Percentiles rank a stretch among this genome's conserved stretches.
These are phyloP conservation scores for Ascomycota sp. DNA, from an alignment of 2,329 filamentous ascomycete species.

Conservation along the genomic window DNA sequence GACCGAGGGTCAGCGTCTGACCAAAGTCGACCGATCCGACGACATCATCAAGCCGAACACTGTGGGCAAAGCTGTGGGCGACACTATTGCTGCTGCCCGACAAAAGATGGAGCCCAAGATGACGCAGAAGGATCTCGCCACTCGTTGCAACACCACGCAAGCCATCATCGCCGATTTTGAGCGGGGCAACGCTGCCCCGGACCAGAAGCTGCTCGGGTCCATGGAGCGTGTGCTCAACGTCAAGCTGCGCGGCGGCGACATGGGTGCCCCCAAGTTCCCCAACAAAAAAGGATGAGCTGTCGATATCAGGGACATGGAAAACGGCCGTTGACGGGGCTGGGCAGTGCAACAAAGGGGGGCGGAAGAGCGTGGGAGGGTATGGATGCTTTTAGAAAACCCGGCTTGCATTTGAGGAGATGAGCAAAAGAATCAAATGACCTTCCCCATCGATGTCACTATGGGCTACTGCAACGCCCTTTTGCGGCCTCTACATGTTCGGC, in stretches of 20 bases:
- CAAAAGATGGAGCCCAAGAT: conserved; percentile 75
- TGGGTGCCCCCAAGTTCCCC: conserved; percentile 62
- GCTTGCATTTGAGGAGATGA: background rate
- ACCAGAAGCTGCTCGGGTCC: conserved; percentile 56
- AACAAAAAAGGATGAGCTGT: conserved; percentile 34
- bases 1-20: conserved; percentile 74
- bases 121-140: conserved; percentile 76
- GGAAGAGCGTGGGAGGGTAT: no score
- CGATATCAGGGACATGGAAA: background rate
- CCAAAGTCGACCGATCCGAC: conserved; percentile 91
- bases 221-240: conserved; percentile 77
- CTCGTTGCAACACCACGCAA: conserved; percentile 71
- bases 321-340: background rate
- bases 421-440: conserved; percentile 1
- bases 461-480: no score
- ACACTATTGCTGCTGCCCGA: conserved; percentile 61
- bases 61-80: conserved; percentile 56
- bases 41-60: conserved; percentile 96
- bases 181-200: conserved; percentile 51
- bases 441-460: no score
- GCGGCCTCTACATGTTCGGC: no score
- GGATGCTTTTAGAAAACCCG: conserved; percentile 1
- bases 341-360: background rate
- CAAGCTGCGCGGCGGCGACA: conserved; percentile 66
- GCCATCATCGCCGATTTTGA: conserved; percentile 68